Percentiles rank a stretch among this genome's conserved stretches.
Conservation (phyloP, 331 rosid genomes). For the Arachis monticola region DNA sequence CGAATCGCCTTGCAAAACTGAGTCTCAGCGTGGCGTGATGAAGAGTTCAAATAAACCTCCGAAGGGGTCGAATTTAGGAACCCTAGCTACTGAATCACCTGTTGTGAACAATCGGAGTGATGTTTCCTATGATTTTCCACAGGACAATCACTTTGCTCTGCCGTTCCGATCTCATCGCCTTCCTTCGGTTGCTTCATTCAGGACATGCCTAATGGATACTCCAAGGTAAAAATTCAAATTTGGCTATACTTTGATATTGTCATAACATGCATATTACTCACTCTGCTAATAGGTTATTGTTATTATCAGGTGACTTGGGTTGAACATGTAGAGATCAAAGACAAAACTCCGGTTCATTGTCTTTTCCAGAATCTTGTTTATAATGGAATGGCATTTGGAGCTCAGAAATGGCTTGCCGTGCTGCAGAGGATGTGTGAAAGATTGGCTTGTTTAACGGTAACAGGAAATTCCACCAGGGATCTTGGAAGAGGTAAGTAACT, state of each 20-base stretch:
- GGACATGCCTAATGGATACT: conserved; percentile 96
- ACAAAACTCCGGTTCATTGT: conserved; percentile 67
- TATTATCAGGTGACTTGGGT: conserved; percentile 73
- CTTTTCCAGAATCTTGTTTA: conserved; percentile 69
- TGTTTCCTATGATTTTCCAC: conserved; percentile 77
- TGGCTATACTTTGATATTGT: too few relatives aligned
- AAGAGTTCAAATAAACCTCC: too few relatives aligned
- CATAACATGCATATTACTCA: too few relatives aligned
- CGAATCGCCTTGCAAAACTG: too few relatives aligned
- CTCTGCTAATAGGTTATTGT: too few relatives aligned
- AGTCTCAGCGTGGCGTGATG: too few relatives aligned
- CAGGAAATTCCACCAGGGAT: conserved; percentile 70
- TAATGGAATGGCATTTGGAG: conserved; percentile 83
- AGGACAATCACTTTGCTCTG: conserved; percentile 44
- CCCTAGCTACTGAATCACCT: too few relatives aligned
- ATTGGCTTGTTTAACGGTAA: conserved; percentile 75
- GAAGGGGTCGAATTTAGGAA: too few relatives aligned
- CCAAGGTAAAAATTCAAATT: conserved; percentile 54
- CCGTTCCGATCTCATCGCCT: conserved; percentile 55
- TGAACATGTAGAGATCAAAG: conserved; percentile 91
- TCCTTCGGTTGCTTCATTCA: conserved; percentile 89
- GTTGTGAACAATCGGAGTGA: conserved; percentile 26
- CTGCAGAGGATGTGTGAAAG: conserved; percentile 91
- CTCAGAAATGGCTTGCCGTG: conserved; percentile 77
- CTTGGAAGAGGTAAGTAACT: conserved; percentile 71